These are phyloP conservation scores for Fusarium irregulare DNA, from an alignment of 2,329 filamentous ascomycete genomes.

Conservation along the genomic window DNA sequence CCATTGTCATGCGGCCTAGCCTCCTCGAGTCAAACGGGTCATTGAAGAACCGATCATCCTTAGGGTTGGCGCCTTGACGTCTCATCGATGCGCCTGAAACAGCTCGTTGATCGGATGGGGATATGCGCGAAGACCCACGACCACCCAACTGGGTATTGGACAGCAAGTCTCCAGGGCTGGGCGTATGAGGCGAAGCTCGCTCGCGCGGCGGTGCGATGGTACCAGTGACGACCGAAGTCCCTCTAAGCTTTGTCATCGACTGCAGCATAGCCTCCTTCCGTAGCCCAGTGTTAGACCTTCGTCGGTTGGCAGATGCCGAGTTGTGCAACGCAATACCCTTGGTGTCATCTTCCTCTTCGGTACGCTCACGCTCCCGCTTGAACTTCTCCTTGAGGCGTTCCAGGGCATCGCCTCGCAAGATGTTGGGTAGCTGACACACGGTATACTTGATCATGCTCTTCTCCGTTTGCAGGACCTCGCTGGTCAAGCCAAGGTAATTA, in stretches of 20 bases:
- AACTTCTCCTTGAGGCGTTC: slow-evolving; percentile 94
- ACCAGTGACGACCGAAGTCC: slow-evolving; percentile 57
- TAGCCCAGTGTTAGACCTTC: slow-evolving; percentile 78
- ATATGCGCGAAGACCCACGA: slow-evolving; percentile 64
- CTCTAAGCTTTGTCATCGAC: slow-evolving; percentile 65
- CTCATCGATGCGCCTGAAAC: slow-evolving; percentile 41
- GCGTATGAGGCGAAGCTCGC: slow-evolving; percentile 58
- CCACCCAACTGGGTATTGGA: slow-evolving; percentile 77
- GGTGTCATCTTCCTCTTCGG: slow-evolving; percentile 78
- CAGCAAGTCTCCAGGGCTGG: slow-evolving; percentile 81
- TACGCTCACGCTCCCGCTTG: slow-evolving; percentile 81
- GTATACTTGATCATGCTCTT: slow-evolving; percentile 95
- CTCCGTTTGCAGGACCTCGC: slow-evolving; percentile 91
- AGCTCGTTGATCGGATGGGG: slow-evolving; percentile 35
- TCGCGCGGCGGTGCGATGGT: slow-evolving; percentile 57
- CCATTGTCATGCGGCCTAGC: slow-evolving; percentile 63
- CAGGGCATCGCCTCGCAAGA: slow-evolving; percentile 84
- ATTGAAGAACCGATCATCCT: slow-evolving; percentile 64
- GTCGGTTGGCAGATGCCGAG: slow-evolving; percentile 70
- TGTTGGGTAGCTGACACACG: slow-evolving; percentile 89
- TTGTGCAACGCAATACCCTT: slow-evolving; percentile 98
- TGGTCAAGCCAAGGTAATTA: slow-evolving; percentile 90
- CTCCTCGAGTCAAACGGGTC: slow-evolving; percentile 68
- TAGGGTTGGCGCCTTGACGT: slow-evolving; percentile 57
- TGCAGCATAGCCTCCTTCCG: slow-evolving; percentile 84